Base-by-base conservation (phyloP, 176 grass and related monocot genomes). In the Rhynchospora pubera region DNA sequence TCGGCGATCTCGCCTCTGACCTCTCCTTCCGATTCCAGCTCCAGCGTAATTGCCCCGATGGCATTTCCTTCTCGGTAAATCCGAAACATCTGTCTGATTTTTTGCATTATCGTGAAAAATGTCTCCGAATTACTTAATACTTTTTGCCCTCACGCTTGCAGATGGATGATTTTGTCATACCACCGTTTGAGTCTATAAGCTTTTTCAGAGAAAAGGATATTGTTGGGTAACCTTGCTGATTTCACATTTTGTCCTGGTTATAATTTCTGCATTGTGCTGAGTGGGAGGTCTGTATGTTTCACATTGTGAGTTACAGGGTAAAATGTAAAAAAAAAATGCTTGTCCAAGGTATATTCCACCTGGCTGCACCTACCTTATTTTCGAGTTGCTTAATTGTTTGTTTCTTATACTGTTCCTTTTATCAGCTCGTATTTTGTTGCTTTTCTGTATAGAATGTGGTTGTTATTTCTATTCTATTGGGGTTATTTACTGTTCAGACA, bases 121-220 rank as follows among this genome's bases (percentile, higher is more conserved):
- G 28, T 43, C 6, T 84, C 12, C 0, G 24, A 46, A 8, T 67
- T 6, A 23, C 10, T 42, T 48, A 28, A 28, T 1, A 28, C 26
- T 0, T 28, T 28, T 23, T 76, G 47, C 55, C 5, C 23, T 76
- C 12, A 55, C 12, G 15, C 5, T 55, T 53, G 18, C 85, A 94
- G 94, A 97, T 97, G 86, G 94, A 97, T 89, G 86, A 80, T 71
- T 94, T 92, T 81, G 72, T 51, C 43, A 51, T 97, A 65, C 94
- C 94, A 16, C 82, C 88, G 16, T 92, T 82, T 44, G 88, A 92
- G 84, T 91, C 91, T 4, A 92, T 83, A 55, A 79, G 88, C 77
- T 92, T 97, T 76, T 94, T 97, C 88, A 89, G 84, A 79, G 88
- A 97, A 44, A 97, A 89, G 45, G 94, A 97, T 83, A 77, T 90